Base-by-base conservation (phyloP, 2,329 filamentous ascomycete species). In the Aureobasidium sp. region DNA sequence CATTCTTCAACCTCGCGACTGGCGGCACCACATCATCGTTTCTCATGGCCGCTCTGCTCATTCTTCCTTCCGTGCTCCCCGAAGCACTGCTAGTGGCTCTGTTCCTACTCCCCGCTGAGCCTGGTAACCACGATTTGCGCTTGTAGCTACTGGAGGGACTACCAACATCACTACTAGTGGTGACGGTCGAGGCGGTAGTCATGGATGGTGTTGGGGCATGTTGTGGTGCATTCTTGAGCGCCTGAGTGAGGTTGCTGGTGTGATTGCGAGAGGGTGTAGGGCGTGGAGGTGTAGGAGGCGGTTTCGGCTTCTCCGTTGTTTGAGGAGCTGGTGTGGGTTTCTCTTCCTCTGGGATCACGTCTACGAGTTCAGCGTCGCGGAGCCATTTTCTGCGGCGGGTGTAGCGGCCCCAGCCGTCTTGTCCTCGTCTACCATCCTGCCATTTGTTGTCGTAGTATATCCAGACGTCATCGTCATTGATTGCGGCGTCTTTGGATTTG, bases 401-500 rank as follows among this genome's bases (percentile, higher is more conserved):
- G 80, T 95, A 99, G 60, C 90, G 85, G 42, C 89, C 89, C 94
- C 94, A 99, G 57, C 92, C 90, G 68, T 99, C 94, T 70, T 84
- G 81, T 3, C 89, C 90, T 62, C 90, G 83, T 17, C 89, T 87
- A 19, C 92, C 92, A 66, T 90, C 88, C 71, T 91, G 87, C 94
- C 94, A 99, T 87, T 96, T 96, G 72, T 93, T 97, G 69, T 99
- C 94, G 70, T 96, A 99, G 73, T 94, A 99, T 38, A 96, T 90
- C 94, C 94, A 99, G 1, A 92, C 94, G 66, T 86, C 85, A 3
- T 83, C 87, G 25, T 78, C 77, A n/a, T 53, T 45, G 17, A 47
- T 7, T 1, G 33, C 19, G 3, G 58, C 81, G 1, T 82, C 78
- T 78, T 78, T 59, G 19, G 10, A 10, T 29, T 57, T 47, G 37